These are phyloP conservation scores for Nematocida sp. DNA, from an alignment of 371 early-diverging fungal genomes.

Conservation along the genomic window DNA sequence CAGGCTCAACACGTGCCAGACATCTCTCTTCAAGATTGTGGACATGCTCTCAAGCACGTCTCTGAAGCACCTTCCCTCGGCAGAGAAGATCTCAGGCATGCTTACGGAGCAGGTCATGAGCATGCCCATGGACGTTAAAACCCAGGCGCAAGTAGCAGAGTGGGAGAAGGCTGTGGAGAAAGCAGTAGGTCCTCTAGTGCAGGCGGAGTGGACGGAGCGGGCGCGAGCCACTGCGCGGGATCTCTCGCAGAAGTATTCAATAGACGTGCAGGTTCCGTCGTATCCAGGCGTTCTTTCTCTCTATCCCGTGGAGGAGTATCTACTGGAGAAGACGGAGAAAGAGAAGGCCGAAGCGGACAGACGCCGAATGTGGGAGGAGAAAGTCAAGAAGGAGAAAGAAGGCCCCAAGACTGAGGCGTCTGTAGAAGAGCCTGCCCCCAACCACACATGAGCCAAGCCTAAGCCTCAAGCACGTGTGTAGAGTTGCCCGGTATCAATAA, in stretches of 20 bases:
- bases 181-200: not conserved
- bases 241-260: not conserved
- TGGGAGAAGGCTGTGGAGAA: slow-evolving; percentile 3
- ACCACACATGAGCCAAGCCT: too few relatives aligned
- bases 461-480: too few relatives aligned
- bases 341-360: not conserved
- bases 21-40: slow-evolving; percentile 1
- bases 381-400: not conserved
- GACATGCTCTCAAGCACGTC: not conserved
- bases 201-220: not conserved
- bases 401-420: too few relatives aligned
- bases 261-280: not conserved
- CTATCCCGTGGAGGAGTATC: slow-evolving; percentile 12
- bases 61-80: not conserved
- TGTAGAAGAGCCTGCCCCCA: too few relatives aligned
- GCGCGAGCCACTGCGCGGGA: not conserved
- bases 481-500: too few relatives aligned
- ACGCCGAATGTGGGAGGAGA: not conserved
- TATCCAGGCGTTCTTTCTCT: slow-evolving; percentile 32
- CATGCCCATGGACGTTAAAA: slow-evolving; percentile 1
- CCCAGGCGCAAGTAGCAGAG: slow-evolving; percentile 9
- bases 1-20: slow-evolving; percentile 14
- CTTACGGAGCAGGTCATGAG: slow-evolving; percentile 22
- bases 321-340: not conserved
- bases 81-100: not conserved